These are phyloP conservation scores for Pyrenophora graminea DNA, from an alignment of 2,329 filamentous ascomycete genomes.

Conservation along the genomic window DNA sequence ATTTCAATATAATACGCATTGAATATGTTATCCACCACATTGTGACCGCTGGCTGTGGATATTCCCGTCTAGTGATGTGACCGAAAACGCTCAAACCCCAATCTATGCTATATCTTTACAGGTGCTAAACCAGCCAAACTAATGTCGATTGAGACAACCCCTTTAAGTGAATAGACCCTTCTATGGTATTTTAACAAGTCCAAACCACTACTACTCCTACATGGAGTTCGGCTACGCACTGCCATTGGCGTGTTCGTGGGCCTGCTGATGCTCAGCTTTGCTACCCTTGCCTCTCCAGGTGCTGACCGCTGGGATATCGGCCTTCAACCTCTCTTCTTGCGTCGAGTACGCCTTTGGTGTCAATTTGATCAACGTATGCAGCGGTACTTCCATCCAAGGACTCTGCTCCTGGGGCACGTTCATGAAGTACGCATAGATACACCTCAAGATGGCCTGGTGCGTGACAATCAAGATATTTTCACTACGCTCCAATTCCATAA, in stretches of 20 bases:
- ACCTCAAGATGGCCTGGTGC: constrained; percentile 93
- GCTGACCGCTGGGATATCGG: constrained; percentile 92
- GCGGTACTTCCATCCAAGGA: constrained; percentile 97
- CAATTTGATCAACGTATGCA: constrained; percentile 95
- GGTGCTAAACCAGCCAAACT: constrained; percentile 5
- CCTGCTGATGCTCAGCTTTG: constrained; percentile 78
- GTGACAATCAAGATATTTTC: constrained; percentile 98
- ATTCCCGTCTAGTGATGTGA: constrained; percentile 15
- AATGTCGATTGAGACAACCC: constrained; percentile 1
- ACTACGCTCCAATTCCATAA: constrained; percentile 96
- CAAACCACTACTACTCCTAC: not conserved
- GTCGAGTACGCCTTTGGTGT: constrained; percentile 94
- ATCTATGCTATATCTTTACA: constrained; percentile 11
- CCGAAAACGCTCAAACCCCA: constrained; percentile 13
- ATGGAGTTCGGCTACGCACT: constrained; percentile 25
- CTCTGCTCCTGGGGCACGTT: constrained; percentile 90
- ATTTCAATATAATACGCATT: not conserved
- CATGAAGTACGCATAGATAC: constrained; percentile 99
- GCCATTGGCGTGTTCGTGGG: constrained; percentile 62
- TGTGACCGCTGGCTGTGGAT: constrained; percentile 1
- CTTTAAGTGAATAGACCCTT: not conserved
- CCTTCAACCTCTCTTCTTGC: constrained; percentile 82
- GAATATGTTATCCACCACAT: constrained; percentile 1
- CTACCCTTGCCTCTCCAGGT: constrained; percentile 95
- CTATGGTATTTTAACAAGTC: not conserved